A percentile compares a stretch with the other conserved stretches of the same genome.
Conservation (phyloP, 805 yeast genomes). For the Saccharomycopsis sp. region DNA sequence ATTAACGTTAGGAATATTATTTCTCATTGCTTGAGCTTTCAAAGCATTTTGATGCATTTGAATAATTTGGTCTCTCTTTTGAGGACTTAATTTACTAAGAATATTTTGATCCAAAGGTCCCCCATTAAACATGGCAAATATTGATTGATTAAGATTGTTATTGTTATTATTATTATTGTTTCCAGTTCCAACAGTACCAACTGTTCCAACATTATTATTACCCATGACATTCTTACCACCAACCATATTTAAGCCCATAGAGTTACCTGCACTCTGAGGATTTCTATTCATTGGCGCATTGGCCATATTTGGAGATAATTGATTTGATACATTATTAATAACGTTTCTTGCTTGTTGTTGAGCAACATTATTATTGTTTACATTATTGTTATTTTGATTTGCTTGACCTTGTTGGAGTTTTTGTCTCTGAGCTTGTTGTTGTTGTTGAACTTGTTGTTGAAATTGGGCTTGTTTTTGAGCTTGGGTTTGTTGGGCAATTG, state of each 20-base stretch:
- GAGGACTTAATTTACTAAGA: conserved; percentile 7
- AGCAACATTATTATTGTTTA: not conserved
- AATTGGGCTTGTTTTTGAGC: conserved; percentile 1
- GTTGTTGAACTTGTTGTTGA: no score
- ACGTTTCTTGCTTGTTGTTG: not conserved
- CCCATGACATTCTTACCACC: not conserved
- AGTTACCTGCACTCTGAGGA: not conserved
- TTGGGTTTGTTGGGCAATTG: conserved; percentile 13
- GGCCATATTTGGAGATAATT: not conserved
- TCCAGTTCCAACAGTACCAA: not conserved
- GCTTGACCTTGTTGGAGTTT: no score
- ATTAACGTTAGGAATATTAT: not conserved
- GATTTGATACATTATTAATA: not conserved
- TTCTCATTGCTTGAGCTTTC: conserved; percentile 2
- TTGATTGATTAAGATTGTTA: not conserved
- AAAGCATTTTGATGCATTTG: conserved; percentile 3
- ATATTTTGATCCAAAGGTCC: conserved; percentile 2
- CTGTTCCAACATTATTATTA: not conserved
- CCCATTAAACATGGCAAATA: not conserved
- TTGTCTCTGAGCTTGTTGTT: conserved; percentile 3
- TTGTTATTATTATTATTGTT: not conserved
- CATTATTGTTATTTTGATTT: not conserved
- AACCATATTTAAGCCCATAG: not conserved
- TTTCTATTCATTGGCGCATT: no score
- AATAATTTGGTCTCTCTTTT: conserved; percentile 7